A percentile compares a stretch with the other conserved stretches of the same genome.
phyloP scores from a whole-genome alignment of 2,329 filamentous ascomycete species.

The Ascochyta lentis region DNA sequence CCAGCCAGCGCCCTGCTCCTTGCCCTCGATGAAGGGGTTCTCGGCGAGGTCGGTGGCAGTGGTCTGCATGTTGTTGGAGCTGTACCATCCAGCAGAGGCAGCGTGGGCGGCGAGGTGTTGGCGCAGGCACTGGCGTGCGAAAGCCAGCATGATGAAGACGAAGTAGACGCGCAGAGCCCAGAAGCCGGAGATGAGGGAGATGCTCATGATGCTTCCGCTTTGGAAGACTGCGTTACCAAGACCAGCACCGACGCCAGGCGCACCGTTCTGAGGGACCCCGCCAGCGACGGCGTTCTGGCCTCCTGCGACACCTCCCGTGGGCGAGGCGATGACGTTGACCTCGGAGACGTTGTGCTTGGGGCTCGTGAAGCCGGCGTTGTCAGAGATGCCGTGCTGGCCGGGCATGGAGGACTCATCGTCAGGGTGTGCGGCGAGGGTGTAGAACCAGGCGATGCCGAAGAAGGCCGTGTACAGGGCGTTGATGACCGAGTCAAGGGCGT shows the following conservation, averaged over 20 bases:
- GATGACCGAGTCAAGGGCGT: slow-evolving; percentile 80
- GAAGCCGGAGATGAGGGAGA: slow-evolving; percentile 75
- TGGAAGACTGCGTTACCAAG: slow-evolving; percentile 71
- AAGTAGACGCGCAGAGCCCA: slow-evolving; percentile 84
- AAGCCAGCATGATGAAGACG: slow-evolving; percentile 81
- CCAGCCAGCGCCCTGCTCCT: slow-evolving; percentile 80
- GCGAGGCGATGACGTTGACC: slow-evolving; percentile 61
- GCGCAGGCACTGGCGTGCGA: slow-evolving; percentile 77
- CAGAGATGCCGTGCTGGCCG: slow-evolving; percentile 63
- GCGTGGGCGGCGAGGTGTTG: slow-evolving; percentile 64
- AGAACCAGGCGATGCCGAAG: slow-evolving; percentile 87
- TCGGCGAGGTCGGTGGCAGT: slow-evolving; percentile 59
- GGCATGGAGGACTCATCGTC: slow-evolving; percentile 44
- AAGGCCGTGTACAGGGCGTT: slow-evolving; percentile 82
- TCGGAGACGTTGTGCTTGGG: slow-evolving; percentile 67
- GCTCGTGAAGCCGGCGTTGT: slow-evolving; percentile 69
- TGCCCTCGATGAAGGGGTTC: slow-evolving; percentile 73
- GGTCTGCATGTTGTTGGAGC: slow-evolving; percentile 44
- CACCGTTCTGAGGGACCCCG: slow-evolving; percentile 37
- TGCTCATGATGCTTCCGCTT: slow-evolving; percentile 74
- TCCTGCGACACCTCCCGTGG: slow-evolving; percentile 52
- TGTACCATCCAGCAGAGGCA: slow-evolving; percentile 53
- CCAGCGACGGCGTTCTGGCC: slow-evolving; percentile 63
- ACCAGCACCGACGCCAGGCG: slow-evolving; percentile 48
- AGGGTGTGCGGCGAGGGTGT: slow-evolving; percentile 69